phyloP scores from a whole-genome alignment of 192 early-diverging fungal species.

The Coemansia pectinata region DNA sequence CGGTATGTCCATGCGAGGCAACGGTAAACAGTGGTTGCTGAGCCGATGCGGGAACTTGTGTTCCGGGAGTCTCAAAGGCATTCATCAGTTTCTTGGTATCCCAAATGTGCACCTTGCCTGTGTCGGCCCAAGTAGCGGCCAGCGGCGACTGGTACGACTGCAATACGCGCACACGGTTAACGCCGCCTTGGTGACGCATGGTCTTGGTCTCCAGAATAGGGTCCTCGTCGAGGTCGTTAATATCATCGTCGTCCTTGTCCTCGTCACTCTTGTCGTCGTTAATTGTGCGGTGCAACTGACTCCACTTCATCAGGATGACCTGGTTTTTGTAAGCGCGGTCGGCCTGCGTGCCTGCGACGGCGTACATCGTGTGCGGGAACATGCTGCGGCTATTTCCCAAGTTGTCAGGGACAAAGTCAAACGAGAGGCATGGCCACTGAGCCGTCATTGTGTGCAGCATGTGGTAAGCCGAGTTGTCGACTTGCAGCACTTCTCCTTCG shows the following conservation, averaged over 20 bases:
- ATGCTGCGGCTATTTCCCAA: slow-evolving; percentile 75
- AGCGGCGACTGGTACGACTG: slow-evolving; percentile 65
- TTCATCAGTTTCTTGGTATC: slow-evolving; percentile 77
- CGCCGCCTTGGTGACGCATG: slow-evolving; percentile 84
- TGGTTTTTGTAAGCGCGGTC: slow-evolving; percentile 83
- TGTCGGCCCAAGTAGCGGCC: slow-evolving; percentile 91
- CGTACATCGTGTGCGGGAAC: slow-evolving; percentile 91
- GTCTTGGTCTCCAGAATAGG: slow-evolving; percentile 85
- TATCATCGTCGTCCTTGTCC: slow-evolving; percentile 71
- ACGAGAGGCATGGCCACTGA: slow-evolving; percentile 95
- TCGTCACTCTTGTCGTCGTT: slow-evolving; percentile 77
- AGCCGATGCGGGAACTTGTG: slow-evolving; percentile 59
- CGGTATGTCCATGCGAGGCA: slow-evolving; percentile 75
- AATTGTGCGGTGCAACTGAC: slow-evolving; percentile 89
- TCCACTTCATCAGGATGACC: slow-evolving; percentile 94
- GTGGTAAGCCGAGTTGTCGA: slow-evolving; percentile 92
- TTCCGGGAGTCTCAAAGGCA: slow-evolving; percentile 81
- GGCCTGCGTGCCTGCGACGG: slow-evolving; percentile 93
- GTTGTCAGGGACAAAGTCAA: slow-evolving; percentile 90
- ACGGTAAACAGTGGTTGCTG: slow-evolving; percentile 79
- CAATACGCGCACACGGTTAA: slow-evolving; percentile 82
- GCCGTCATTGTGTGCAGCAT: slow-evolving; percentile 95
- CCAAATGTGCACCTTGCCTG: slow-evolving; percentile 93
- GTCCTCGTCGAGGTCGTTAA: slow-evolving; percentile 91
- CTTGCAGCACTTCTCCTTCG: slow-evolving; percentile 89